Conservation (phyloP, 108 stramenopile genomes). For the Pseudonitzschia multistriata region DNA sequence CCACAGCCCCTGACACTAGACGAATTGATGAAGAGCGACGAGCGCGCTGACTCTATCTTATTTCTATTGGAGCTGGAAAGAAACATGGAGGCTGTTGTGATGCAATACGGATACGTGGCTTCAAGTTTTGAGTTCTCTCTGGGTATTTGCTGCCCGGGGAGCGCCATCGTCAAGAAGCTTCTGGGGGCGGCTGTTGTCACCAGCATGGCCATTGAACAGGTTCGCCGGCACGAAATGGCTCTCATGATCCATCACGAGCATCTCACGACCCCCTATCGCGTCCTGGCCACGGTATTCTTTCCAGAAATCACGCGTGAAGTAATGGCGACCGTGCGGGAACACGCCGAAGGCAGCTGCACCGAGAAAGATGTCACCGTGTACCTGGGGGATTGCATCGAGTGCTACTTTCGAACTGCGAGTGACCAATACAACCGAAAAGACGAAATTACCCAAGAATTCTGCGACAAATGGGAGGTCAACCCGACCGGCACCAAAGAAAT, state of each 20-base stretch:
- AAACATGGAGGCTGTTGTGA: slow-evolving; percentile 21
- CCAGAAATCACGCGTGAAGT: slow-evolving; percentile 38
- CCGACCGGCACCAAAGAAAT: slow-evolving; percentile 3
- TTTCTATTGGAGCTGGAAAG: slow-evolving; percentile 41
- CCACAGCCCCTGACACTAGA: slow-evolving; percentile 28
- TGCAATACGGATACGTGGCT: slow-evolving; percentile 15
- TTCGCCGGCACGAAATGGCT: slow-evolving; percentile 39
- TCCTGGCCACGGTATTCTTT: slow-evolving; percentile 35
- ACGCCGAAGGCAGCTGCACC: slow-evolving; percentile 16
- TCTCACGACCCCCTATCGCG: slow-evolving; percentile 42
- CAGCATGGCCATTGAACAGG: slow-evolving; percentile 47
- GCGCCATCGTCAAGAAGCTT: slow-evolving; percentile 29
- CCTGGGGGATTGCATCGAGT: slow-evolving; percentile 51
- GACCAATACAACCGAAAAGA: slow-evolving; percentile 28
- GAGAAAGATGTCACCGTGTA: slow-evolving; percentile 33
- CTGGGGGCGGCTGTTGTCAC: slow-evolving; percentile 35
- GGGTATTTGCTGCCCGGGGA: not conserved
- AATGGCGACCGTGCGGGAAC: slow-evolving; percentile 25
- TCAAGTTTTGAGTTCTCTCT: too few species aligned
- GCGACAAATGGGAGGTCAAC: slow-evolving; percentile 23
- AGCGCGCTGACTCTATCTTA: slow-evolving; percentile 40
- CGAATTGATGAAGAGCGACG: slow-evolving; percentile 38
- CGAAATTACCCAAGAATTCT: slow-evolving; percentile 36
- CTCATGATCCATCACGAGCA: slow-evolving; percentile 37
- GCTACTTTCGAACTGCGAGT: slow-evolving; percentile 30